Evolutionary conservation across 306 rosid species (phyloP).

Genomic region (Cucurbita pepo): DNA sequence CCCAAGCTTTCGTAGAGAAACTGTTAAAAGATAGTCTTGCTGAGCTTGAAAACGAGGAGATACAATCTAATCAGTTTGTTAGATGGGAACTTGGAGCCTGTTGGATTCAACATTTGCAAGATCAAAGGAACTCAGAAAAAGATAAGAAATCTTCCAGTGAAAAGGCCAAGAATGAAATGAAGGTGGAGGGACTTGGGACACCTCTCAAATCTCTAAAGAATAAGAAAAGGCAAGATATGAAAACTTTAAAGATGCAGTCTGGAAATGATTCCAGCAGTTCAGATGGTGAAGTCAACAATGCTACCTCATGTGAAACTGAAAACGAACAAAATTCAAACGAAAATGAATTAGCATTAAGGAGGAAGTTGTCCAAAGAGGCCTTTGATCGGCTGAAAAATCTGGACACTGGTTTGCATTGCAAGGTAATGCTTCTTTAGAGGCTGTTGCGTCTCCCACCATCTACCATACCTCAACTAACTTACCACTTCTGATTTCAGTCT

Average conservation of each 20-base stretch:
- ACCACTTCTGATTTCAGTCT: conserved; percentile 41
- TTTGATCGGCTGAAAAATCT: conserved; percentile 77
- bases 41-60: conserved; percentile 67
- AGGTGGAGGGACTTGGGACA: conserved; percentile 94
- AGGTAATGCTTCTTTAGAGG: conserved; percentile 35
- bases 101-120: conserved; percentile 98
- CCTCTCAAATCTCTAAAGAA: conserved; percentile 81
- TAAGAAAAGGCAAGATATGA: conserved; percentile 55
- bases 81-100: conserved; percentile 99
- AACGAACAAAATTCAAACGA: conserved; percentile 43
- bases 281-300: conserved; percentile 31
- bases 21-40: conserved; percentile 55
- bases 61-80: conserved; percentile 36
- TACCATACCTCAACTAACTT: conserved; percentile 17
- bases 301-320: conserved; percentile 33
- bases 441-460: conserved; percentile 3
- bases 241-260: conserved; percentile 26
- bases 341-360: conserved; percentile 57
- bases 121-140: conserved; percentile 69
- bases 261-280: conserved; percentile 25
- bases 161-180: conserved; percentile 70
- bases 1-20: conserved; percentile 47
- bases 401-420: conserved; percentile 89
- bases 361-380: conserved; percentile 52
- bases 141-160: conserved; percentile 61